Conservation (phyloP, 2,329 filamentous ascomycete species). For the Bipolaris zeicola region DNA sequence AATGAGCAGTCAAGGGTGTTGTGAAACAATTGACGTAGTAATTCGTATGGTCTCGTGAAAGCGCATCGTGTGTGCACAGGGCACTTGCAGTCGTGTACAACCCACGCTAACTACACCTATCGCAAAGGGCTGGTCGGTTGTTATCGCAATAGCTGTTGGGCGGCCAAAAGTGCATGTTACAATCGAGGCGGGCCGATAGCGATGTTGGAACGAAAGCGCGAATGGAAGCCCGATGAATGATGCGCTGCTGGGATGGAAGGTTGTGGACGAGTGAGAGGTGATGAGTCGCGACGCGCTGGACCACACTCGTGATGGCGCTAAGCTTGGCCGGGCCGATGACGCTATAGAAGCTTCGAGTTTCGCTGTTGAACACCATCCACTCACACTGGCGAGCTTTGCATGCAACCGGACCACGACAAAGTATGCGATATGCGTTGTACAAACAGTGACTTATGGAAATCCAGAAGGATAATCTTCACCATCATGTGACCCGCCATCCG, state of each 20-base stretch:
- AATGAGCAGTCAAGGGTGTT: conserved; percentile 12
- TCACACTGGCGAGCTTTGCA: background rate
- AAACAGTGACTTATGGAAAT: background rate
- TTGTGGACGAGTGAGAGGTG: conserved; percentile 10
- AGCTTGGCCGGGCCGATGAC: conserved; percentile 16
- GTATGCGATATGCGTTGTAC: background rate
- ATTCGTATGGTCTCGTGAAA: conserved; percentile 22
- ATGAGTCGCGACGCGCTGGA: conserved; percentile 22
- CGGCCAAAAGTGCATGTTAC: conserved; percentile 12
- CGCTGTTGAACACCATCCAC: conserved; percentile 6
- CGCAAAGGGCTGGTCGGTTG: conserved; percentile 11
- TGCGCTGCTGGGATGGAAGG: conserved; percentile 23
- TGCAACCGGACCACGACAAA: background rate
- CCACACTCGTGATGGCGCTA: conserved; percentile 13
- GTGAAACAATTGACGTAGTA: conserved; percentile 22
- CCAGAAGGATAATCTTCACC: background rate
- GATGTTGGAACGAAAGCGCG: conserved; percentile 6
- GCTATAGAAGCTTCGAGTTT: conserved; percentile 32
- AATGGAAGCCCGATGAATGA: conserved; percentile 14
- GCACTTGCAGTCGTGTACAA: conserved; percentile 23
- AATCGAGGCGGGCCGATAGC: conserved; percentile 19
- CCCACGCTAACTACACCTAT: conserved; percentile 21
- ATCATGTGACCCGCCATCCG: background rate
- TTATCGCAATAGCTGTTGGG: conserved; percentile 1
- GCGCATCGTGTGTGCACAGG: conserved; percentile 35